Conservation (phyloP, 768 basidiomycete genomes). For the Cyathus striatus region DNA sequence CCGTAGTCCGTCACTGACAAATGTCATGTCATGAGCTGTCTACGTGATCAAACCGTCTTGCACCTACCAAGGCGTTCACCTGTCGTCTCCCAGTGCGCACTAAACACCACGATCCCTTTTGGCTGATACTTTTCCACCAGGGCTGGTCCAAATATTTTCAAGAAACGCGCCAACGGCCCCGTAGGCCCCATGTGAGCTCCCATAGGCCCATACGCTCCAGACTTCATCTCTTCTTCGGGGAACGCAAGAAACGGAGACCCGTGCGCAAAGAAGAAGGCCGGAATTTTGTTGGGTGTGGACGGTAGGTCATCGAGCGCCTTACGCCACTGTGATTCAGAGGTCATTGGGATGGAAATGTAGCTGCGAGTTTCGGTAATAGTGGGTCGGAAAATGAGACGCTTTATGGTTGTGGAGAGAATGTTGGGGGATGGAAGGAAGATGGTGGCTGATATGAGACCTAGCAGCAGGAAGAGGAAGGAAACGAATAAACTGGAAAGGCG, state of each 20-base stretch:
- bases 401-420: background rate
- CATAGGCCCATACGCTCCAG: conserved; percentile 11
- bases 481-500: background rate
- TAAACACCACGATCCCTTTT: conserved; percentile 77
- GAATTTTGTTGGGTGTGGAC: conserved; percentile 53
- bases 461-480: background rate
- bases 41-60: background rate
- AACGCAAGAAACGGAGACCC: conserved; percentile 53
- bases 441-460: background rate
- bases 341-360: conserved; percentile 15
- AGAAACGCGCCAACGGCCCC: conserved; percentile 53
- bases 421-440: background rate
- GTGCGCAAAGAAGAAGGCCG: conserved; percentile 74
- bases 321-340: conserved; percentile 40
- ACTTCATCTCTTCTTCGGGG: conserved; percentile 15
- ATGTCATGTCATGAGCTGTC: conserved; percentile 1
- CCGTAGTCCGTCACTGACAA: conserved; percentile 77
- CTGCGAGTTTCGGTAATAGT: background rate
- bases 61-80: conserved; percentile 50
- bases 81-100: conserved; percentile 75
- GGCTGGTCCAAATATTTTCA: conserved; percentile 60
- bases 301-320: conserved; percentile 52
- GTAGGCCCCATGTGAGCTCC: conserved; percentile 35
- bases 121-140: conserved; percentile 69
- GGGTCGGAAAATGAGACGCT: background rate